Evolutionary conservation across 140 eudicot species (phyloP).

Genomic region (Bidens hawaiensis): DNA sequence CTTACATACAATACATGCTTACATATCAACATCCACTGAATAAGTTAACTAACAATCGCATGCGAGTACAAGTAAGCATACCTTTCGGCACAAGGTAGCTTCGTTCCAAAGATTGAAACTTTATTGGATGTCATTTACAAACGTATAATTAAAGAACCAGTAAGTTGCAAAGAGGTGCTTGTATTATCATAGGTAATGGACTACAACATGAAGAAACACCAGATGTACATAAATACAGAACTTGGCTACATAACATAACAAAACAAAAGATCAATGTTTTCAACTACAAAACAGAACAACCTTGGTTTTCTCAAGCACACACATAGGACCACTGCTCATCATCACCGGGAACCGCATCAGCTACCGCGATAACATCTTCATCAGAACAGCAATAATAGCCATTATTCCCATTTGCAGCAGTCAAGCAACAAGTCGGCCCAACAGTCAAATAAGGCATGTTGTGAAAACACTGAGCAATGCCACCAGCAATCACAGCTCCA

Average conservation of each 20-base stretch:
- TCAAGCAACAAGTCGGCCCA: conserved; percentile 56
- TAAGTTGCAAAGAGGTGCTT: conserved; percentile 12
- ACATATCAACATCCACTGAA: conserved; percentile 19
- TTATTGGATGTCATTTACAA: background rate
- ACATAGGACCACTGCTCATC: conserved; percentile 90
- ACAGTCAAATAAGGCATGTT: conserved; percentile 76
- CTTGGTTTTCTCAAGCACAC: conserved; percentile 48
- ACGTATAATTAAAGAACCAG: background rate
- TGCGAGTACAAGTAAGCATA: conserved; percentile 19
- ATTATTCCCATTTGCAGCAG: conserved; percentile 44
- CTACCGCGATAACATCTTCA: conserved; percentile 39
- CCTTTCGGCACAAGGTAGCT: conserved; percentile 12
- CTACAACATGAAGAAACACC: conserved; percentile 26
- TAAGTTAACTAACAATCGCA: background rate
- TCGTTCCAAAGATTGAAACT: conserved; percentile 1
- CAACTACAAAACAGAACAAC: conserved; percentile 12
- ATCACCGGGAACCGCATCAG: conserved; percentile 52
- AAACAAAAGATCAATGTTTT: conserved; percentile 6
- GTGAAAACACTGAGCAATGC: no score
- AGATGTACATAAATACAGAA: background rate
- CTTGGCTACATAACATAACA: conserved; percentile 8
- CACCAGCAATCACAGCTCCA: no score
- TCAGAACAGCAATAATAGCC: conserved; percentile 60
- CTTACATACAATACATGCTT: conserved; percentile 21
- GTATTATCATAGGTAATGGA: conserved; percentile 22